Evolutionary conservation across 192 early-diverging fungal species (phyloP), one percentile per base, ranked within the genome.

Genomic region (Podila minutissima): DNA sequence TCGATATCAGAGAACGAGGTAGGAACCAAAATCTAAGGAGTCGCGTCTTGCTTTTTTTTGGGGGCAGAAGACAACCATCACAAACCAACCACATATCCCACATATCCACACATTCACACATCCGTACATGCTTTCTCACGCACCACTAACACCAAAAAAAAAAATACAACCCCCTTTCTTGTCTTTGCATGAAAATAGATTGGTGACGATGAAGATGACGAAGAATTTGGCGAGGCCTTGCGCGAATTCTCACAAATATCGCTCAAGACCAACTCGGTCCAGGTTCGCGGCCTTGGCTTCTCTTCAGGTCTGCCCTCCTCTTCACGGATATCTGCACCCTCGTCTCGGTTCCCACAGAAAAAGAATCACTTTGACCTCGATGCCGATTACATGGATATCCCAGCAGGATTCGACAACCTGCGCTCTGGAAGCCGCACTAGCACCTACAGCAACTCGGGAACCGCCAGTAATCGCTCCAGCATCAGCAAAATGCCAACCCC

Each of bases 291-390:
- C n/a, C 64, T 76, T 35, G 22, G 62, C 50, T 12, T 24, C 33
- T 19, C 55, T 31, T 38, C 26, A 6, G 28, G 35, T 13, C 33
- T 20, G 2, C 24, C 53, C 10, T 55, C 53, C 22, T 55, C 53
- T 24, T 55, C 53, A 55, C 32, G 22, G 12, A 10, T 41, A 48
- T 48, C 38, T 9, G 20, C 53, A 61, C 19, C 59, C 11, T 51
- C 31, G 8, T 70, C 74, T 37, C 68, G 69, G 29, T 71, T 78
- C 49, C 32, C 75, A 3, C 64, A 66, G 26, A 69, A 69, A 33
- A 71, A 69, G 49, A 78, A 78, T 38, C 75, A 58, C 5, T 78
- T 59, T 57, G 75, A 78, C 50, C 64, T 78, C 11, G 75, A 78
- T 51, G 62, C 48, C 4, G 75, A 78, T 62, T 78, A 60, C 33